phyloP scores from a whole-genome alignment of 768 basidiomycete species.

The Infundibulicybe gibba region DNA sequence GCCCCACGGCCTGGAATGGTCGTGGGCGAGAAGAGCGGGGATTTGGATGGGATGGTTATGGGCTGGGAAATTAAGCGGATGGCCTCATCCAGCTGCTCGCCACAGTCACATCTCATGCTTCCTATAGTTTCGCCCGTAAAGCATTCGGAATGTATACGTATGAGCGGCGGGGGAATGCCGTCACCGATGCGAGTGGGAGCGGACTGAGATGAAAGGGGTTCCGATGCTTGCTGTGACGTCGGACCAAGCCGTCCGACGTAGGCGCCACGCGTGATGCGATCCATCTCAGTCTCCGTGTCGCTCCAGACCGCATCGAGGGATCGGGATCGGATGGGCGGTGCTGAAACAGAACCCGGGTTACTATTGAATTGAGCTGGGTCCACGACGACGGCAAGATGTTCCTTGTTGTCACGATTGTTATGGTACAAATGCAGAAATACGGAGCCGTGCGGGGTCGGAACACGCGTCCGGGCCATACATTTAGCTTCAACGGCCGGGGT shows the following conservation, averaged over 20 bases:
- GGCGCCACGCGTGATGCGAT: constrained; percentile 90
- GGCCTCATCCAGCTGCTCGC: constrained; percentile 98
- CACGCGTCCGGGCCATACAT: constrained; percentile 96
- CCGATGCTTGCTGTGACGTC: constrained; percentile 42
- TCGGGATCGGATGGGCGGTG: constrained; percentile 73
- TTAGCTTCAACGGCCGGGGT: constrained; percentile 59
- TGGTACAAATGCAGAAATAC: constrained; percentile 94
- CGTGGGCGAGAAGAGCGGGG: constrained; percentile 23
- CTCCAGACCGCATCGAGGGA: constrained; percentile 84
- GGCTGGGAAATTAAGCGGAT: constrained; percentile 82
- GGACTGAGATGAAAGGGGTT: constrained; percentile 22
- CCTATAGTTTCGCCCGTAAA: constrained; percentile 98
- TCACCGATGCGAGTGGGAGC: constrained; percentile 14
- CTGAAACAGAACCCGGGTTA: constrained; percentile 27
- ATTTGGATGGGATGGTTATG: constrained; percentile 39
- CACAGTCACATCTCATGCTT: constrained; percentile 98
- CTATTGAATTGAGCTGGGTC: constrained; percentile 81
- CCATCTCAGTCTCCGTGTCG: constrained; percentile 85
- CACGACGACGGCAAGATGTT: constrained; percentile 93
- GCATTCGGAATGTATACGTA: constrained; percentile 97
- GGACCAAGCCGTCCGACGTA: constrained; percentile 83
- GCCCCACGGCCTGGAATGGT: constrained; percentile 83
- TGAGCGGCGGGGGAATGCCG: constrained; percentile 67
- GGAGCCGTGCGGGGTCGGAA: constrained; percentile 93
- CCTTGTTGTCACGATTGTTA: constrained; percentile 88